phyloP scores from a whole-genome alignment of 2,329 filamentous ascomycete species.

The Aureobasidium mangrovei region DNA sequence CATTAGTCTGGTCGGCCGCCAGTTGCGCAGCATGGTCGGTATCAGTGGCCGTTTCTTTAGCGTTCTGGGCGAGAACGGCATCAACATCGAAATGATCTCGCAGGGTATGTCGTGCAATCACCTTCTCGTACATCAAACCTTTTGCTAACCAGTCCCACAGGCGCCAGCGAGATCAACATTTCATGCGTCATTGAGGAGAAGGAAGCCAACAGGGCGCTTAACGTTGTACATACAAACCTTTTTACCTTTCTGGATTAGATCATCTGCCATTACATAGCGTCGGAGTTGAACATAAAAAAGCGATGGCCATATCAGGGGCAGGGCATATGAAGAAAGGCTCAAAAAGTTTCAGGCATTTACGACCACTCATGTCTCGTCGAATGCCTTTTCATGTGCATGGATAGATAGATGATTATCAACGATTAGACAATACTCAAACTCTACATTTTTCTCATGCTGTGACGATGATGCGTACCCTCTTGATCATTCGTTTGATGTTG shows the following conservation, averaged over 20 bases:
- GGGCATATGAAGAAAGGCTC: neutral
- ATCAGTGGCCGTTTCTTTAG: conserved; percentile 93
- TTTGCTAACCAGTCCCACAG: conserved; percentile 37
- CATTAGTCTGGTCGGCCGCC: conserved; percentile 82
- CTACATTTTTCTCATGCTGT: too few relatives aligned
- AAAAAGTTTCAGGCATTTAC: conserved; percentile 1
- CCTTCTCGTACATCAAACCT: neutral
- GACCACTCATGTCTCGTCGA: neutral
- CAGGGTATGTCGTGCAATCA: conserved; percentile 56
- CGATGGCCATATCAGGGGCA: neutral
- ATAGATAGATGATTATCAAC: neutral
- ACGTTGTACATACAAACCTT: conserved; percentile 90
- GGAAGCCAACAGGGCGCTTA: conserved; percentile 88
- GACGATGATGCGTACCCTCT: too few relatives aligned
- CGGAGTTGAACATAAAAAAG: conserved; percentile 1
- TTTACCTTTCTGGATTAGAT: conserved; percentile 82
- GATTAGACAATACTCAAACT: neutral
- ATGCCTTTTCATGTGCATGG: neutral
- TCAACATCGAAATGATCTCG: conserved; percentile 99
- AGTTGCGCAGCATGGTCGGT: conserved; percentile 94
- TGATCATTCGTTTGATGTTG: too few relatives aligned
- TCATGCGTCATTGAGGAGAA: conserved; percentile 91
- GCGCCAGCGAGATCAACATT: conserved; percentile 98
- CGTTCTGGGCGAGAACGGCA: conserved; percentile 81
- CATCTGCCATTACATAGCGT: conserved; percentile 9